A percentile compares a stretch with the other conserved stretches of the same genome.
phyloP scores from a whole-genome alignment of 345 rosid genomes.

The Lepidium aucheri region DNA sequence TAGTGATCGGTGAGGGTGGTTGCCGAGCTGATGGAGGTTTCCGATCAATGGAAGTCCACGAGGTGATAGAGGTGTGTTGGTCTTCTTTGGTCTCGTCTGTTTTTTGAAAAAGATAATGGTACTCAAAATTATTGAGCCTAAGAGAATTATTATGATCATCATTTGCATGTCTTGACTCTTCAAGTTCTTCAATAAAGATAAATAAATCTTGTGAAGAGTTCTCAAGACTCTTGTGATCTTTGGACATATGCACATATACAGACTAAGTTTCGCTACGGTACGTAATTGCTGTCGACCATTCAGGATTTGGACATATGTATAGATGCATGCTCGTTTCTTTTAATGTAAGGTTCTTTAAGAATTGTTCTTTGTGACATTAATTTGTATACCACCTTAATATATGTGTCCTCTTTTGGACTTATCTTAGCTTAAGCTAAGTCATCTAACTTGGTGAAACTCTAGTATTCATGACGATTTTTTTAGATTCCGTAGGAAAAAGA shows the following conservation, averaged over 20 bases:
- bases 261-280: background rate
- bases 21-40: slow-evolving; percentile 44
- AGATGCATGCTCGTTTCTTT: background rate
- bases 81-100: background rate
- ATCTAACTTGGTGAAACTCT: too few relatives aligned
- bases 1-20: slow-evolving; percentile 36
- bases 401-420: too few relatives aligned
- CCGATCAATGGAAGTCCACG: slow-evolving; percentile 41
- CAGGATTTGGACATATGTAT: background rate
- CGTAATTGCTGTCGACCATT: background rate
- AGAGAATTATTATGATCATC: background rate
- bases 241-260: background rate
- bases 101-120: background rate
- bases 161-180: background rate
- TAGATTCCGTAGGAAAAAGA: background rate
- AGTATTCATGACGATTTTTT: too few relatives aligned
- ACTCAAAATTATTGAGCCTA: background rate
- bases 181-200: background rate
- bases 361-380: background rate
- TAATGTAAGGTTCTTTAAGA: background rate
- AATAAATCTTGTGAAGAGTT: background rate
- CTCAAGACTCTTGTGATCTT: background rate
- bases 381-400: too few relatives aligned
- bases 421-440: too few relatives aligned
- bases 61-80: slow-evolving; percentile 33